Conservation (phyloP, 441 rosid species). For the Jatropha multifida region DNA sequence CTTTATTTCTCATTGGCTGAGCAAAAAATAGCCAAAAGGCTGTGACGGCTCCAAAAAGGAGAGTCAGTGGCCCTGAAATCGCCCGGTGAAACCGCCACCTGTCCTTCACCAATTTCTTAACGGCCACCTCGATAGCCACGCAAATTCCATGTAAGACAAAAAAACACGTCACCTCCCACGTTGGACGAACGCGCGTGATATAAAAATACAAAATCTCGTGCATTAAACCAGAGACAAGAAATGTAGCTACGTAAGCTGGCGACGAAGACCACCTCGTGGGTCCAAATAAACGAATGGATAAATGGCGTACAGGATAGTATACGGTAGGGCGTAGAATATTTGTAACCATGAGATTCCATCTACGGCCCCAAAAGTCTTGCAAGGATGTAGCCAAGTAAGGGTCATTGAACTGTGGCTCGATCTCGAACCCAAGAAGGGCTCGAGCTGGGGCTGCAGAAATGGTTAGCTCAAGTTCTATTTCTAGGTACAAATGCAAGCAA, state of each 20-base stretch:
- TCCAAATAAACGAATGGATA: neutral
- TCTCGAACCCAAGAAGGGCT: constrained; percentile 9
- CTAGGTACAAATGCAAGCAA: neutral
- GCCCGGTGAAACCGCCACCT: neutral
- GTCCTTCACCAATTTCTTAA: neutral
- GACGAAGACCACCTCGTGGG: neutral
- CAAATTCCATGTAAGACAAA: constrained; percentile 2
- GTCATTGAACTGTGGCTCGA: constrained; percentile 26
- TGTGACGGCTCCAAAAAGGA: constrained; percentile 29
- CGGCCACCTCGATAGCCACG: neutral
- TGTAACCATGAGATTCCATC: constrained; percentile 21
- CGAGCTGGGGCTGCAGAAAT: neutral
- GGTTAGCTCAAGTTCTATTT: neutral
- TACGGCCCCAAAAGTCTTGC: constrained; percentile 26
- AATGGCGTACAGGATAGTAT: neutral
- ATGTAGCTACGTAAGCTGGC: constrained; percentile 10
- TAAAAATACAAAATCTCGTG: constrained; percentile 19
- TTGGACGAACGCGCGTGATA: constrained; percentile 11
- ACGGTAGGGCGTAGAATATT: constrained; percentile 18
- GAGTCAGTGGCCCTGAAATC: constrained; percentile 5
- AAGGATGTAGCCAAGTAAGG: constrained; percentile 19
- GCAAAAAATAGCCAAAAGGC: constrained; percentile 35
- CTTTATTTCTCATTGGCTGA: constrained; percentile 25
- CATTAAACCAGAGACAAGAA: constrained; percentile 12
- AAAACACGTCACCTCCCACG: constrained; percentile 23